These are phyloP conservation scores for Eucalyptus coolabah DNA, from an alignment of 345 rosid species.

Conservation along the genomic window DNA sequence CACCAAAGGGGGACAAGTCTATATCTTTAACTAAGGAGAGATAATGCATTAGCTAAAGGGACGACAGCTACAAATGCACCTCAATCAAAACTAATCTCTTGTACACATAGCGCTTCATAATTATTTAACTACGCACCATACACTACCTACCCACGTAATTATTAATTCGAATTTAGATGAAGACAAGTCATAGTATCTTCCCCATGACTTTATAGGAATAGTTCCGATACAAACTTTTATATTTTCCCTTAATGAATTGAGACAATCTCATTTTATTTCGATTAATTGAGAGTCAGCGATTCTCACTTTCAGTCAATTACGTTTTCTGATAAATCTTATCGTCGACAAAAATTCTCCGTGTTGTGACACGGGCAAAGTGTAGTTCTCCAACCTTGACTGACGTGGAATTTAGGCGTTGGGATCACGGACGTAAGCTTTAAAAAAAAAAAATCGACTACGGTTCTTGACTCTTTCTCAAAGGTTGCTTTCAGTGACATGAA, in stretches of 20 bases:
- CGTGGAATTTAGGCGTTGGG: background rate
- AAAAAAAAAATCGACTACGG: background rate
- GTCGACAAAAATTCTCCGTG: rapidly evolving
- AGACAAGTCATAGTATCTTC: background rate
- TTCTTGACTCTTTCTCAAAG: background rate
- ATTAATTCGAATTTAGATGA: background rate
- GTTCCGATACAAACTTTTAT: background rate
- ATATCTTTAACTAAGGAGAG: background rate
- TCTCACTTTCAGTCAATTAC: background rate
- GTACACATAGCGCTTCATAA: background rate
- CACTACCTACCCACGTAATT: background rate
- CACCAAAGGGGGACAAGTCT: background rate
- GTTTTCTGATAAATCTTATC: background rate
- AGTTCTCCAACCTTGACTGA: background rate
- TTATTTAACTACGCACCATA: background rate
- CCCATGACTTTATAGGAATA: background rate
- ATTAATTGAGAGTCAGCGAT: background rate
- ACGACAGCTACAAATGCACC: background rate
- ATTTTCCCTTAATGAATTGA: background rate
- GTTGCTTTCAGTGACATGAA: background rate
- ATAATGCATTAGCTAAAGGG: background rate
- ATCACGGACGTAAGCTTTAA: background rate
- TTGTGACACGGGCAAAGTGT: background rate
- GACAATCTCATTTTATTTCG: background rate
- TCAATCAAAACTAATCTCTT: background rate